Percentiles rank a stretch among this genome's conserved stretches.
phyloP scores from a whole-genome alignment of 2,329 filamentous ascomycete genomes.

The Diplodia mutila region DNA sequence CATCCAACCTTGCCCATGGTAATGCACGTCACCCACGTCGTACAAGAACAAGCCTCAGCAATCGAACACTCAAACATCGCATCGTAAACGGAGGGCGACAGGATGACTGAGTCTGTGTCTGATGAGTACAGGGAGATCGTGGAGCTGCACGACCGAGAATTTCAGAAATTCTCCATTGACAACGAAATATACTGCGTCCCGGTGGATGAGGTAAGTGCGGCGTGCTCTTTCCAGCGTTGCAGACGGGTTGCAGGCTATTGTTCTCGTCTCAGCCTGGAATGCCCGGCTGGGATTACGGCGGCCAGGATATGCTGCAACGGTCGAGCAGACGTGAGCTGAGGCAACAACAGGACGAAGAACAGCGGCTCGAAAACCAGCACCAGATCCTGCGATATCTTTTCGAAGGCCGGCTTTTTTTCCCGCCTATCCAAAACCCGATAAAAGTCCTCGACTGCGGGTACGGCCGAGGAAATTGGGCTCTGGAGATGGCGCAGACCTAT shows the following conservation, averaged over 20 bases:
- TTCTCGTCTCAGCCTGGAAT: neutral
- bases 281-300: neutral
- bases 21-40: slow-evolving; percentile 23
- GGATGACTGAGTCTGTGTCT: slow-evolving; percentile 26
- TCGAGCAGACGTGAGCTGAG: slow-evolving; percentile 25
- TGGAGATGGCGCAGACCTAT: slow-evolving; percentile 43
- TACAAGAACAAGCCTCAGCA: slow-evolving; percentile 22
- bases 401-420: slow-evolving; percentile 35
- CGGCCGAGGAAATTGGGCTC: slow-evolving; percentile 43
- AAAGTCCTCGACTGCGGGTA: slow-evolving; percentile 47
- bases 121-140: slow-evolving; percentile 31
- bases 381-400: slow-evolving; percentile 39
- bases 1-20: slow-evolving; percentile 23
- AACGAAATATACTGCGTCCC: slow-evolving; percentile 45
- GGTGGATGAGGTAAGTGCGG: slow-evolving; percentile 38
- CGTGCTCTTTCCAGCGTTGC: neutral
- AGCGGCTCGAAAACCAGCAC: slow-evolving; percentile 42
- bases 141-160: slow-evolving; percentile 42
- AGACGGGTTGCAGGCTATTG: neutral
- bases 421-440: slow-evolving; percentile 36
- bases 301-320: neutral
- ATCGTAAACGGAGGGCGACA: slow-evolving; percentile 4
- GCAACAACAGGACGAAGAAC: slow-evolving; percentile 39
- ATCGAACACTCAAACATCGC: neutral
- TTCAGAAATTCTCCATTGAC: slow-evolving; percentile 45